Evolutionary conservation across 1,139 yeast species (phyloP), one percentile per base, ranked within the genome.

Genomic region (Geotrichum armillariae): DNA sequence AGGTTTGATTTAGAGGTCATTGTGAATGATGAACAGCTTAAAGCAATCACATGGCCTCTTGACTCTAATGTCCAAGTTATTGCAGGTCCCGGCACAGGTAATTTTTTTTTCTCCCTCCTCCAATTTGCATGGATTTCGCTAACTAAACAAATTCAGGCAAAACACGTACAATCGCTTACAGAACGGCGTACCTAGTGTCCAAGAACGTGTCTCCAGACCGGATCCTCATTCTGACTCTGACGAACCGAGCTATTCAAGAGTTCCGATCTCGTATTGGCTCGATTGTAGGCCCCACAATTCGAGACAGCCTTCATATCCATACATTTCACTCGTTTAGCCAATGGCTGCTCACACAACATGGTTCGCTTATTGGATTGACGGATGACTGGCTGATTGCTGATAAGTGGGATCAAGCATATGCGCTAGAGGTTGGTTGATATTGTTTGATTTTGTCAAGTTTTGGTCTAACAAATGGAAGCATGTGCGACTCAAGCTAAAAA

Each of bases 11-110:
- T 41, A 9, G 32, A 44, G 18, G 27, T 43, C 12, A 44, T 43
- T 23, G 73, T 88, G 53, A 89, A 89, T 61, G 64, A 59, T 0
- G 75, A 75, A 32, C 96, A 89, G 64, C 60, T 58, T 8, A 58
- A 66, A 47, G 95, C 95, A 0, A 90, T 83, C 1, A 71, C 76
- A 1, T 73, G 81, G 4, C 78, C 84, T 0, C 60, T 72, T 2
- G 63, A 68, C 18, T 79, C 82, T 1, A 75, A 78, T 23, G 70
- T 89, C 35, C 95, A 88, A 64, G 81, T 91, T 25, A 75, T 90
- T 25, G 97, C 97, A 0, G 97, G 97, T 0, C 97, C 97, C 0
- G 97, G 98, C 2, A 85, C 83, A 2, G 78, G 77, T 45, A 39
- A 8, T 56, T 39, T 23, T 11, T 2, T 7, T 7, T 4, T 22